A percentile compares a stretch with the other conserved stretches of the same genome.
Conservation (phyloP, 2,329 filamentous ascomycete species). For the Lasiodiplodia theobromae region DNA sequence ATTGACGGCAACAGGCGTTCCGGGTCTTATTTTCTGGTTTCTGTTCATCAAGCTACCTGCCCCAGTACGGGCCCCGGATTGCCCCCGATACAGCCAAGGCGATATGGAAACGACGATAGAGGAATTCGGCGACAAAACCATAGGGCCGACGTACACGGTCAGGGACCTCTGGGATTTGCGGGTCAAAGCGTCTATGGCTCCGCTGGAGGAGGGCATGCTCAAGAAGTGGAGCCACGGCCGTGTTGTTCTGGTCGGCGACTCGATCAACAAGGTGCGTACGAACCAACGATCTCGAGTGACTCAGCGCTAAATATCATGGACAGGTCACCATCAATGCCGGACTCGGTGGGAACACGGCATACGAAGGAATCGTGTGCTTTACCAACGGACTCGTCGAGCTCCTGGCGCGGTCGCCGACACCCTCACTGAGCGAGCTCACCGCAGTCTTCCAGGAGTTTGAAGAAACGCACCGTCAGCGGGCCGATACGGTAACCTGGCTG, state of each 20-base stretch:
- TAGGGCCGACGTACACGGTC: not conserved
- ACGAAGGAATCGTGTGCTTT: not conserved
- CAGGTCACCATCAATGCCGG: slow-evolving; percentile 1
- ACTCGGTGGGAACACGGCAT: not conserved
- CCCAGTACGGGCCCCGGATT: not conserved
- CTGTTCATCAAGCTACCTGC: not conserved
- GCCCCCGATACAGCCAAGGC: slow-evolving; percentile 40
- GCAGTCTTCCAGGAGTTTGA: not conserved
- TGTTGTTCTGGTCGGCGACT: slow-evolving; percentile 3
- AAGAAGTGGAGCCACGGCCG: slow-evolving; percentile 8
- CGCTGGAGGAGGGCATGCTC: slow-evolving; percentile 10
- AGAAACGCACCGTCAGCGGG: not conserved
- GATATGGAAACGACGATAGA: slow-evolving; percentile 38
- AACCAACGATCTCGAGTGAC: not conserved
- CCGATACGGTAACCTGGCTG: not conserved
- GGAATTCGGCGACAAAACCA: slow-evolving; percentile 12
- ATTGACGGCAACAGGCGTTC: slow-evolving; percentile 31
- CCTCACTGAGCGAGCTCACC: not conserved
- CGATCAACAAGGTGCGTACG: slow-evolving; percentile 30
- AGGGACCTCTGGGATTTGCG: slow-evolving; percentile 2
- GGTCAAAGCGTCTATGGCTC: not conserved
- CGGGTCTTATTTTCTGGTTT: slow-evolving; percentile 3
- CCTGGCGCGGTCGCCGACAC: not conserved
- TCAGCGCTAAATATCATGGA: no score
- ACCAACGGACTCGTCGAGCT: slow-evolving; percentile 9